A percentile compares a stretch with the other conserved stretches of the same genome.
phyloP scores from a whole-genome alignment of 108 stramenopile species.

The Skeletonema marinoi region DNA sequence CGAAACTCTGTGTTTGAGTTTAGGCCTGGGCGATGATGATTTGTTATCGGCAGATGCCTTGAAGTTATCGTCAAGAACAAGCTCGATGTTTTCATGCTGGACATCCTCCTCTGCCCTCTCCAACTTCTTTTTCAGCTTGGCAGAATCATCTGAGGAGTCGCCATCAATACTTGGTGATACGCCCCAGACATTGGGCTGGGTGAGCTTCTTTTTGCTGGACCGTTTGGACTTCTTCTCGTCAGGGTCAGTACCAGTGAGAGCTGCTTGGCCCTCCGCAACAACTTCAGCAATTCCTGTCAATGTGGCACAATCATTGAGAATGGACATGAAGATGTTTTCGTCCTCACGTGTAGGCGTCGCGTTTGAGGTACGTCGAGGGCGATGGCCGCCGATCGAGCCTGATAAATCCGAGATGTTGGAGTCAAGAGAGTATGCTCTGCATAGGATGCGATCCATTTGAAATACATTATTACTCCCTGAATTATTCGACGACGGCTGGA shows the following conservation, averaged over 20 bases:
- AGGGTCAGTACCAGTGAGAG: background rate
- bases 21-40: background rate
- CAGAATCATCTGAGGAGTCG: background rate
- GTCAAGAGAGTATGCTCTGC: background rate
- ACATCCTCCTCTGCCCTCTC: background rate
- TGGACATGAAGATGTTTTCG: background rate
- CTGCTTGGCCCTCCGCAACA: background rate
- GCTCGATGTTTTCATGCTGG: slow-evolving; percentile 5
- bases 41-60: background rate
- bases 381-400: background rate
- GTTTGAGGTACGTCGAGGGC: background rate
- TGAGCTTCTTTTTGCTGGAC: background rate
- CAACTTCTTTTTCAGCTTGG: background rate
- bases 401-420: slow-evolving; percentile 9
- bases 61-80: slow-evolving; percentile 1
- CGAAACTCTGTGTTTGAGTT: background rate
- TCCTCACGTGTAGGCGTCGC: background rate
- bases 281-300: background rate
- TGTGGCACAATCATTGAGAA: background rate
- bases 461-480: background rate
- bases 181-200: background rate
- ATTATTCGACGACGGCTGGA: background rate
- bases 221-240: background rate
- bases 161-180: background rate
- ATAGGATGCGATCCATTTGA: slow-evolving; percentile 2